phyloP scores from a whole-genome alignment of 306 rosid species.

The Citrullus colocynthis region DNA sequence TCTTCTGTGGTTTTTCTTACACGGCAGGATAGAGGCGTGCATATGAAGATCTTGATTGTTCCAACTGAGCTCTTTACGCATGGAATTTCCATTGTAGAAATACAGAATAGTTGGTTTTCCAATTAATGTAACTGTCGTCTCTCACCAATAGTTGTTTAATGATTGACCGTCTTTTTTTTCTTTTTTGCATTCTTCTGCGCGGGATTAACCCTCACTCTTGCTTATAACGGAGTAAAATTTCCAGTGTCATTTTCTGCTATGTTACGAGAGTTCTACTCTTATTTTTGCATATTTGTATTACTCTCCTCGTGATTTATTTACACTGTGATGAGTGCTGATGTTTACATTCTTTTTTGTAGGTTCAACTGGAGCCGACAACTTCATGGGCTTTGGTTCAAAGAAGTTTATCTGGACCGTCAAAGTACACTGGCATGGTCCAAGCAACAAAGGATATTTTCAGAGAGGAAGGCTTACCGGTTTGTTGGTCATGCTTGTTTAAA shows the following conservation, averaged over 20 bases:
- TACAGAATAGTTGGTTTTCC: neutral
- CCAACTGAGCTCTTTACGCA: neutral
- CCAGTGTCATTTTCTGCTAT: neutral
- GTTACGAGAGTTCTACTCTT: neutral
- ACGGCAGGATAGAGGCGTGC: neutral
- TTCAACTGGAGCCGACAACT: conserved; percentile 84
- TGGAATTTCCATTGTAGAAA: neutral
- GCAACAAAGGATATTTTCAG: conserved; percentile 79
- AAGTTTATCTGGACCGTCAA: conserved; percentile 44
- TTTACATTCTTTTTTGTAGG: conserved; percentile 25
- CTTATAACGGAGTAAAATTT: neutral
- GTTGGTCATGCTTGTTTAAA: neutral
- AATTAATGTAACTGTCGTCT: neutral
- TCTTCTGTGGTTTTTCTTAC: neutral
- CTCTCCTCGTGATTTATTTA: neutral
- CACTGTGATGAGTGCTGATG: conserved; percentile 11
- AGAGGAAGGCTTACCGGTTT: conserved; percentile 85
- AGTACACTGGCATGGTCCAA: conserved; percentile 86
- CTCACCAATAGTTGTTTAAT: neutral
- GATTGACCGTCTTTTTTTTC: neutral
- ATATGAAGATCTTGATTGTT: neutral
- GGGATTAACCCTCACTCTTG: neutral
- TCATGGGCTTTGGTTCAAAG: conserved; percentile 58
- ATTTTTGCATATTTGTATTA: neutral
- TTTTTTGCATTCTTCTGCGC: neutral